Conservation (phyloP, 139 green algal genomes). For the Nannochloris sp. region DNA sequence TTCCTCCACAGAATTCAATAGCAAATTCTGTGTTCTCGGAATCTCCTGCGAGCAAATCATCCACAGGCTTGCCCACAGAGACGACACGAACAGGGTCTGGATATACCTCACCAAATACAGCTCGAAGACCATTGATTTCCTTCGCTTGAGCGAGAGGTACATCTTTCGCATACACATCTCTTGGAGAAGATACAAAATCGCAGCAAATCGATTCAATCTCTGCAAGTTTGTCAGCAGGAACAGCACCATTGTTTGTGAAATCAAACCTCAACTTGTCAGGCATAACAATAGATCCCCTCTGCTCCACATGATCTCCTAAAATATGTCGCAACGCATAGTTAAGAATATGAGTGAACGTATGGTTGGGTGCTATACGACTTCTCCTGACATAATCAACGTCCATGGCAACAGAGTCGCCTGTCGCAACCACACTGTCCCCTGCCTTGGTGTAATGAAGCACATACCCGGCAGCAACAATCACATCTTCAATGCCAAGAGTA, state of each 20-base stretch:
- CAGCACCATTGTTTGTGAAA: conserved; percentile 81
- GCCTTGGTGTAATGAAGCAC: conserved; percentile 70
- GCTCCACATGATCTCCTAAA: conserved; percentile 86
- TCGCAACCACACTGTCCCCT: conserved; percentile 18
- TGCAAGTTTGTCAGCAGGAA: conserved; percentile 18
- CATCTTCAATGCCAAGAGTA: conserved; percentile 23
- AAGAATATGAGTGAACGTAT: conserved; percentile 97
- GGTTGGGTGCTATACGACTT: conserved; percentile 82
- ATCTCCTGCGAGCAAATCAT: conserved; percentile 65
- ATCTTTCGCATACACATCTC: conserved; percentile 70
- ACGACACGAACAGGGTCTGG: conserved; percentile 97
- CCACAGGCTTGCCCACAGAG: conserved; percentile 72
- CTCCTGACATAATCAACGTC: conserved; percentile 75
- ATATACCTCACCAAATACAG: conserved; percentile 96
- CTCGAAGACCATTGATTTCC: conserved; percentile 79
- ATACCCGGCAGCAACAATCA: conserved; percentile 82
- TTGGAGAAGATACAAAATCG: conserved; percentile 28
- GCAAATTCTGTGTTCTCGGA: conserved; percentile 35
- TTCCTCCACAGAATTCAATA: conserved; percentile 97
- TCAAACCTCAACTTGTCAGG: conserved; percentile 93
- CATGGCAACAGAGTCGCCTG: conserved; percentile 60
- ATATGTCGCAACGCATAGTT: conserved; percentile 81
- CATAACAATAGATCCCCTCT: conserved; percentile 94
- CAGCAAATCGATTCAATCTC: conserved; percentile 61
- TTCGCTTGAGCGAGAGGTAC: conserved; percentile 71